Conservation (phyloP, 2,329 filamentous ascomycete genomes). For the Ceratocystis harringtonii region DNA sequence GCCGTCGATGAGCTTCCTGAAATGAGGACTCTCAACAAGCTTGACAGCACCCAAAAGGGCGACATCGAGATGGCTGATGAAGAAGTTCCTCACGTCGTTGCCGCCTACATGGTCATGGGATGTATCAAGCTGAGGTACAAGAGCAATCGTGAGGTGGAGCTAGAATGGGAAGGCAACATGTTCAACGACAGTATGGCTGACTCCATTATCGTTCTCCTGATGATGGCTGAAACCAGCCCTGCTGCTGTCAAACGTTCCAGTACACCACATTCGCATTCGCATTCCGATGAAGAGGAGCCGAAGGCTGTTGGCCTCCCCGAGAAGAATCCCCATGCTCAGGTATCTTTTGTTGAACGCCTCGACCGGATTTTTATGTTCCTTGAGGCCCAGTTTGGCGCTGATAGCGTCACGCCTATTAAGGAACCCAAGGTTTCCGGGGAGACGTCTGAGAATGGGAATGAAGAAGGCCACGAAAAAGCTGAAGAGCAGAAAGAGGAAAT, state of each 20-base stretch:
- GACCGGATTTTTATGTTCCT: conserved; percentile 86
- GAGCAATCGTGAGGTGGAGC: conserved; percentile 62
- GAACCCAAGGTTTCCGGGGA: conserved; percentile 36
- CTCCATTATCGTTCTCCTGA: conserved; percentile 80
- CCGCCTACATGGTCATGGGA: conserved; percentile 68
- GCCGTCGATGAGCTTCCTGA: conserved; percentile 56
- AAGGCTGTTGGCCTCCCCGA: conserved; percentile 22
- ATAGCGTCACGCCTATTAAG: conserved; percentile 65
- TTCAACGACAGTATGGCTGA: conserved; percentile 98
- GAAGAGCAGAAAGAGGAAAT: conserved; percentile 33
- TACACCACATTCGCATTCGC: conserved; percentile 23
- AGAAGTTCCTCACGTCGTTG: conserved; percentile 40
- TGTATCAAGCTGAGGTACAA: conserved; percentile 71
- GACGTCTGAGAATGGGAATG: conserved; percentile 23
- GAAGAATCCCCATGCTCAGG: conserved; percentile 57
- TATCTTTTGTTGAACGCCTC: conserved; percentile 61
- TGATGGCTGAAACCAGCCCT: conserved; percentile 84
- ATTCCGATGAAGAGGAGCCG: conserved; percentile 27
- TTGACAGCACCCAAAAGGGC: conserved; percentile 24
- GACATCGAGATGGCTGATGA: conserved; percentile 46
- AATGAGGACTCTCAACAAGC: conserved; percentile 29
- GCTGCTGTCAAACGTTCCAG: conserved; percentile 69
- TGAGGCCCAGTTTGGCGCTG: conserved; percentile 83
- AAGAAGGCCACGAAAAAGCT: conserved; percentile 20
- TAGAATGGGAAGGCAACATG: conserved; percentile 97